phyloP scores from a whole-genome alignment of 176 grass and related monocot species.

The Guadua angustifolia region DNA sequence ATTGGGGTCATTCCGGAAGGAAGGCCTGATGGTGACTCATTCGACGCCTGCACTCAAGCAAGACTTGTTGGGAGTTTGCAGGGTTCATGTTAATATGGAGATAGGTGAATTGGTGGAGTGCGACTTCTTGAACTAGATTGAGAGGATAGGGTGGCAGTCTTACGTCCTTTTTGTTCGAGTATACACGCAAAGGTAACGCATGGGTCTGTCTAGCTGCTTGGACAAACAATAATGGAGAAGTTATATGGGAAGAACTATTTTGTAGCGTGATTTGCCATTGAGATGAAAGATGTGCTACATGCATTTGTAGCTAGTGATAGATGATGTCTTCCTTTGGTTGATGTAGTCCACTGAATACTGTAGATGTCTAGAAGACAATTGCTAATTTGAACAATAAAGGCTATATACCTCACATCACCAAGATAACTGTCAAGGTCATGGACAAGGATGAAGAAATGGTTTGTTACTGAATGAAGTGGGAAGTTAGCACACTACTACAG shows the following conservation, averaged over 20 bases:
- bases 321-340: conserved; percentile 21
- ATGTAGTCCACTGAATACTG: conserved; percentile 28
- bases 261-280: conserved; percentile 38
- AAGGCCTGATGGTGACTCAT: too few relatives aligned
- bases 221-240: conserved; percentile 42
- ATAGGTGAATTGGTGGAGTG: conserved; percentile 41
- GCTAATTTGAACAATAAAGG: conserved; percentile 11
- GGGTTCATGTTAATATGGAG: neutral
- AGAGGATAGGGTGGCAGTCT: conserved; percentile 23
- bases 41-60: neutral
- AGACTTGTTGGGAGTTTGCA: conserved; percentile 41
- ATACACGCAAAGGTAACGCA: conserved; percentile 45
- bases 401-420: conserved; percentile 33
- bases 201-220: conserved; percentile 35
- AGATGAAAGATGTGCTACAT: conserved; percentile 45
- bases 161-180: conserved; percentile 49
- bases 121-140: conserved; percentile 42
- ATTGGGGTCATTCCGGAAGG: too few relatives aligned
- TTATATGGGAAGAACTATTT: conserved; percentile 47
- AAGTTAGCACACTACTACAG: too few relatives aligned
- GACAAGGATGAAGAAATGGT: conserved; percentile 40
- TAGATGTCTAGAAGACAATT: conserved; percentile 39
- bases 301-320: conserved; percentile 51
- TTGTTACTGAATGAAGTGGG: conserved; percentile 41
- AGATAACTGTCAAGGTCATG: conserved; percentile 35